Conservation (phyloP, 192 early-diverging fungal genomes). For the Mortierella hygrophila region DNA sequence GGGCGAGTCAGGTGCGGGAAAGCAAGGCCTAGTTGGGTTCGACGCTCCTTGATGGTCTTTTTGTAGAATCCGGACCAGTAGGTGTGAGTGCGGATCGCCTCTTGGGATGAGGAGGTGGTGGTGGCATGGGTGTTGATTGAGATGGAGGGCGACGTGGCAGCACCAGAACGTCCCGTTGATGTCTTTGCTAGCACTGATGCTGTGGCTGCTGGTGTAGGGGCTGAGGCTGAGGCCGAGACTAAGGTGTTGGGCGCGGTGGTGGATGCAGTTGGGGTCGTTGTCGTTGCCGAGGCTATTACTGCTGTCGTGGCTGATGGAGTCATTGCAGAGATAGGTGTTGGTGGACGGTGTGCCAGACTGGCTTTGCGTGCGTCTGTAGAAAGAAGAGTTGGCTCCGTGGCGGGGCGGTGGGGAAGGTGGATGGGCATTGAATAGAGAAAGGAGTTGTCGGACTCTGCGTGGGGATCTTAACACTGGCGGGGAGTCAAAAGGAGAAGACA, state of each 20-base stretch:
- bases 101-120: not conserved
- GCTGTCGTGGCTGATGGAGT: not conserved
- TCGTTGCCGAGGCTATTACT: not conserved
- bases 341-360: not conserved
- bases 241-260: not conserved
- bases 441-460: not conserved
- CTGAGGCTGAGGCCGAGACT: not conserved
- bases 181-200: not conserved
- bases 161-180: not conserved
- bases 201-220: not conserved
- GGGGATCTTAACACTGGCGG: not conserved
- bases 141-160: not conserved
- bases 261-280: not conserved
- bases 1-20: conserved; percentile 63
- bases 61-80: conserved; percentile 84
- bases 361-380: not conserved
- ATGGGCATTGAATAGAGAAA: not conserved
- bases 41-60: conserved; percentile 78
- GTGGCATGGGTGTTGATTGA: conserved; percentile 17
- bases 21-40: conserved; percentile 70
- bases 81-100: conserved; percentile 39
- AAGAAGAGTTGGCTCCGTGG: not conserved
- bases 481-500: not conserved
- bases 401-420: not conserved
- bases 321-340: not conserved